Conservation (phyloP, 1,284 basidiomycete genomes). For the Microbotryum violaceum region DNA sequence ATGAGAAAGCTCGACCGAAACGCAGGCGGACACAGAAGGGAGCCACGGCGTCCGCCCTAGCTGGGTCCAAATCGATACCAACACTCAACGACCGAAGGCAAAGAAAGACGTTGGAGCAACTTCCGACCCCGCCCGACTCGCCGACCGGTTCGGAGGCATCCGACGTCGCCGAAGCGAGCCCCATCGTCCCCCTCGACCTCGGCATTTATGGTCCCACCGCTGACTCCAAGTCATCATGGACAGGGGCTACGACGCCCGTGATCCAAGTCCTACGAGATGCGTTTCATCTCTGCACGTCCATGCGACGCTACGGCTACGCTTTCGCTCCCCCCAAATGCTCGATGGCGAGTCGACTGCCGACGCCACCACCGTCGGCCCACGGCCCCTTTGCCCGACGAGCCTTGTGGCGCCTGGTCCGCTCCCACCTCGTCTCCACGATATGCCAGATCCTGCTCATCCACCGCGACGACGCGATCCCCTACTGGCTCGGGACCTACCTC, state of each 20-base stretch:
- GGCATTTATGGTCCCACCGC: not conserved
- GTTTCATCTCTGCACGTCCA: conserved; percentile 11
- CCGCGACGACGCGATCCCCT: conserved; percentile 8
- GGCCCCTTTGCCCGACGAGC: not conserved
- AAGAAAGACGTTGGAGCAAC: not conserved
- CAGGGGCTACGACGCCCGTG: conserved; percentile 2
- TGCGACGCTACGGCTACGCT: conserved; percentile 19
- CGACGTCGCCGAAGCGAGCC: not conserved
- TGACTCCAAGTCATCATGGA: not conserved
- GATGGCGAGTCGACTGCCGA: not conserved
- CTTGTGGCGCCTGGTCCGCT: not conserved
- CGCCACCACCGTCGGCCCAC: no score
- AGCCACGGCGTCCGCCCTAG: not conserved
- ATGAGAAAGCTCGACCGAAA: not conserved
- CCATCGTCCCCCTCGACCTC: no score
- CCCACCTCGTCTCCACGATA: conserved; percentile 4
- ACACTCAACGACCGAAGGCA: not conserved
- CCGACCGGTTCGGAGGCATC: conserved; percentile 12
- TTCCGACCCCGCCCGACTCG: conserved; percentile 12
- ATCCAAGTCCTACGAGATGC: conserved; percentile 15
- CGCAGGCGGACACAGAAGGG: no score
- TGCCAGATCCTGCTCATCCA: conserved; percentile 12
- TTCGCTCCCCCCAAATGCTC: conserved; percentile 7
- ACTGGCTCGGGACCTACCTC: conserved; percentile 3
- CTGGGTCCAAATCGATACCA: not conserved